Evolutionary conservation across 768 basidiomycete species (phyloP).

Genomic region (Lactarius quietus): DNA sequence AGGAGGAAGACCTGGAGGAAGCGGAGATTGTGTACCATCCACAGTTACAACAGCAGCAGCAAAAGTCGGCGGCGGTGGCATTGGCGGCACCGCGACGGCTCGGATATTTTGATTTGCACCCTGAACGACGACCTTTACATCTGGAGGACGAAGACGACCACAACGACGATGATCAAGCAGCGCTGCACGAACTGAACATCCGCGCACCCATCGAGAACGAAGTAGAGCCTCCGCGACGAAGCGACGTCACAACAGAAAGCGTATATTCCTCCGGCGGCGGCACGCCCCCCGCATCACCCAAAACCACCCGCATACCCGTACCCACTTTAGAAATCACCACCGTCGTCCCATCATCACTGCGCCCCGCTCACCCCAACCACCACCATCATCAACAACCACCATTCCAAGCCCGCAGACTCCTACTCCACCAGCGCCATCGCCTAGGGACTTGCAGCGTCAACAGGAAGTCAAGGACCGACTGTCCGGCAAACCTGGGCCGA

Average conservation of each 20-base stretch:
- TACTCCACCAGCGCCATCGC: not conserved
- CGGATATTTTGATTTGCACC: constrained; percentile 79
- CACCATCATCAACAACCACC: not conserved
- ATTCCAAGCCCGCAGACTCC: not conserved
- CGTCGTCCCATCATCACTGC: too few relatives aligned
- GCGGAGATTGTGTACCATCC: too few relatives aligned
- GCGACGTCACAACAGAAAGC: constrained; percentile 15
- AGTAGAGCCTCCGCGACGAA: constrained; percentile 26
- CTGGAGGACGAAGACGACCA: too few relatives aligned
- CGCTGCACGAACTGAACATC: constrained; percentile 11
- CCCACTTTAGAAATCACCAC: not conserved
- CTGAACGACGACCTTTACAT: constrained; percentile 51
- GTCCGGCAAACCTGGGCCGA: constrained; percentile 36
- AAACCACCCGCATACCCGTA: not conserved
- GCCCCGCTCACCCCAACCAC: not conserved
- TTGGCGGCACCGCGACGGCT: too few relatives aligned
- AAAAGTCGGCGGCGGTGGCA: too few relatives aligned
- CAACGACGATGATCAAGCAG: not conserved
- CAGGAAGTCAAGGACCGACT: constrained; percentile 18
- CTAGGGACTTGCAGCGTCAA: constrained; percentile 9
- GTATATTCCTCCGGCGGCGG: constrained; percentile 3
- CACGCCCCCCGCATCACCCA: constrained; percentile 1
- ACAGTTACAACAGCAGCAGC: too few relatives aligned
- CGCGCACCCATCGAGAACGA: constrained; percentile 26
- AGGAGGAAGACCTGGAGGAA: constrained; percentile 20